Base-by-base conservation (phyloP, 2,329 filamentous ascomycete species). In the Cercospora zeae-maydis region DNA sequence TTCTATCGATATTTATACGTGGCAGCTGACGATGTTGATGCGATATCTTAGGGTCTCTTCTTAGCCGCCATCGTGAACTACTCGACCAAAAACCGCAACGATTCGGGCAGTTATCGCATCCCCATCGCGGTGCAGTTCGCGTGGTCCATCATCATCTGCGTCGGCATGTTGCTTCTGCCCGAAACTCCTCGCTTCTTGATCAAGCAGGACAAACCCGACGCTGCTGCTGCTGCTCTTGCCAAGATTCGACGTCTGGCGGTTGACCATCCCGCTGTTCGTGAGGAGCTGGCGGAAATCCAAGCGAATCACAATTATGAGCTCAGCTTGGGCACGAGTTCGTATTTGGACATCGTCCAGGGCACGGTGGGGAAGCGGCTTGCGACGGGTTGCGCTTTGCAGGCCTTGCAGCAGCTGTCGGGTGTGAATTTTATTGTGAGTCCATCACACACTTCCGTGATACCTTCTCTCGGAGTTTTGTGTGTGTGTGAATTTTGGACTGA, bases 251-350 rank as follows among this genome's bases (percentile, higher is more conserved):
- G 89, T 64, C 88, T 96, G 78, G 63, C 66, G 13, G n/a, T 79
- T 59, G 86, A 90, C 84, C 77, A 89, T 92, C 78, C 86, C 86
- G 78, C 72, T 1, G 27, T 76, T 5, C 63, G 71, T 13, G 80
- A 86, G 65, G 92, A 96, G 79, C 82, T 96, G 21, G 84, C 87
- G 21, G 92, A 96, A 79, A 91, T 96, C 67, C 83, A 93, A 62
- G 92, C 91, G 79, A 96, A 96, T 81, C 86, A 93, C 78, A 89
- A 90, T 78, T 92, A 93, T 75, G 92, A 96, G 81, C 81, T 88
- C 72, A 88, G 64, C 85, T 87, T 73, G 75, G 70, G 70, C 30
- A 74, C 83, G 70, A 82, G 82, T 67, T 84, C 84, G 67, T 91
- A 88, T 81, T 80, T 88, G 72, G 81, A 82, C 69, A 85, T 83